phyloP scores from a whole-genome alignment of 768 basidiomycete genomes.

The Boletales sp. region DNA sequence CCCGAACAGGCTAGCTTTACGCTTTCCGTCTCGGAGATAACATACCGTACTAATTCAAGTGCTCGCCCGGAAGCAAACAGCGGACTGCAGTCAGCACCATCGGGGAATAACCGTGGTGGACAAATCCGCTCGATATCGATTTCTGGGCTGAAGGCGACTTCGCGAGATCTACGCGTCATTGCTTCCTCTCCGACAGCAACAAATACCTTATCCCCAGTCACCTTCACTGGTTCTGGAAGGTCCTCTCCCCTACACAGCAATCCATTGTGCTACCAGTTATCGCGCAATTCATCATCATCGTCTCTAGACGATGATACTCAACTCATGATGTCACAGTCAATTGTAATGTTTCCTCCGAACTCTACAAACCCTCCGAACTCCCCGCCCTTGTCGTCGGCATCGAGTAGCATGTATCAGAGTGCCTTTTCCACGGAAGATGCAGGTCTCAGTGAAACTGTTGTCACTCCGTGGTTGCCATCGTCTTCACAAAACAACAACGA shows the following conservation, averaged over 20 bases:
- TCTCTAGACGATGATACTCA: constrained; percentile 65
- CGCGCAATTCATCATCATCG: constrained; percentile 53
- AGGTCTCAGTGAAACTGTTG: not conserved
- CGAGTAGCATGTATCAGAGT: constrained; percentile 78
- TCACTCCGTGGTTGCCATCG: not conserved
- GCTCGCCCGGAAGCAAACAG: constrained; percentile 21
- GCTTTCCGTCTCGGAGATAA: constrained; percentile 52
- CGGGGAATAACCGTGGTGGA: constrained; percentile 20
- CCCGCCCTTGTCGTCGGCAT: constrained; percentile 45
- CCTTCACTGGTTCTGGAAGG: constrained; percentile 15
- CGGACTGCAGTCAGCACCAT: constrained; percentile 13
- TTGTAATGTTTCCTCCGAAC: constrained; percentile 55
- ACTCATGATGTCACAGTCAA: constrained; percentile 72
- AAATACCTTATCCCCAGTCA: constrained; percentile 26
- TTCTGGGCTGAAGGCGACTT: constrained; percentile 53
- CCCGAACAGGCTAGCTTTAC: constrained; percentile 61
- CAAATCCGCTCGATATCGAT: constrained; percentile 49
- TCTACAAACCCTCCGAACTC: constrained; percentile 27
- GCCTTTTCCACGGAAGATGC: constrained; percentile 44
- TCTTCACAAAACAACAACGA: not conserved
- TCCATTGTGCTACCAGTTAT: constrained; percentile 18
- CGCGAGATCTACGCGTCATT: constrained; percentile 38
- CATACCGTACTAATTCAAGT: constrained; percentile 45
- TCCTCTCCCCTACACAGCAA: constrained; percentile 6
- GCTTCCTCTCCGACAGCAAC: constrained; percentile 15